Evolutionary conservation across 345 rosid genomes (phyloP).

Genomic region (Dovyalis caffra): DNA sequence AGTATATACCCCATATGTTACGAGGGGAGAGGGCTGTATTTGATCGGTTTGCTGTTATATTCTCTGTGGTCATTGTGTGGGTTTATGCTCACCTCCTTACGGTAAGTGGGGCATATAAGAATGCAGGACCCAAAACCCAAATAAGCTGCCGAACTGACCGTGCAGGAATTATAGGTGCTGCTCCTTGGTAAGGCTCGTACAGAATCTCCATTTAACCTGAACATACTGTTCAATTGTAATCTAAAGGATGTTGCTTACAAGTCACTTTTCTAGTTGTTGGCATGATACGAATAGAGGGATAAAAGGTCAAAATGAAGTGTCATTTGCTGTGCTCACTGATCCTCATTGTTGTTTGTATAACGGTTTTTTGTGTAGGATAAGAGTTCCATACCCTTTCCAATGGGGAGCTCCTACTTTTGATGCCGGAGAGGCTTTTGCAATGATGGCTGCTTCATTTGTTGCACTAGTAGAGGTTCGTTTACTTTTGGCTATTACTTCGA

Average conservation of each 20-base stretch:
- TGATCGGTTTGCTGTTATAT: slow-evolving; percentile 83
- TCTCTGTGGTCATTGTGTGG: slow-evolving; percentile 87
- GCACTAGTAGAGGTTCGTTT: slow-evolving; percentile 79
- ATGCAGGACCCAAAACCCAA: slow-evolving; percentile 63
- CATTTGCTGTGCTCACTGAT: slow-evolving; percentile 2
- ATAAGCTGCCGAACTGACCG: slow-evolving; percentile 84
- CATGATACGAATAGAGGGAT: not conserved
- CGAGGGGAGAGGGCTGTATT: slow-evolving; percentile 60
- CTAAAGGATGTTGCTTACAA: not conserved
- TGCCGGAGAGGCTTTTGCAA: slow-evolving; percentile 96
- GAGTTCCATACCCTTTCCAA: slow-evolving; percentile 96
- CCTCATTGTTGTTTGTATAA: not conserved
- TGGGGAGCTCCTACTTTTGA: slow-evolving; percentile 98
- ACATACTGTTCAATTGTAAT: not conserved
- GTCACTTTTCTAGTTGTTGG: not conserved
- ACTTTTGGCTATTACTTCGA: not conserved
- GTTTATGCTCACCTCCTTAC: slow-evolving; percentile 91
- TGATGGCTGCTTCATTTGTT: slow-evolving; percentile 93
- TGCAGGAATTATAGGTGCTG: slow-evolving; percentile 73
- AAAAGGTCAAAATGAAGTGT: not conserved
- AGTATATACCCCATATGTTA: slow-evolving; percentile 79
- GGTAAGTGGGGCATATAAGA: slow-evolving; percentile 87
- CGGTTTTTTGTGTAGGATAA: slow-evolving; percentile 55
- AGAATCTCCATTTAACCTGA: not conserved
- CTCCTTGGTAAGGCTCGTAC: slow-evolving; percentile 68